Base-by-base conservation (phyloP, 192 early-diverging fungal genomes). In the Lunasporangiospora selenospora region DNA sequence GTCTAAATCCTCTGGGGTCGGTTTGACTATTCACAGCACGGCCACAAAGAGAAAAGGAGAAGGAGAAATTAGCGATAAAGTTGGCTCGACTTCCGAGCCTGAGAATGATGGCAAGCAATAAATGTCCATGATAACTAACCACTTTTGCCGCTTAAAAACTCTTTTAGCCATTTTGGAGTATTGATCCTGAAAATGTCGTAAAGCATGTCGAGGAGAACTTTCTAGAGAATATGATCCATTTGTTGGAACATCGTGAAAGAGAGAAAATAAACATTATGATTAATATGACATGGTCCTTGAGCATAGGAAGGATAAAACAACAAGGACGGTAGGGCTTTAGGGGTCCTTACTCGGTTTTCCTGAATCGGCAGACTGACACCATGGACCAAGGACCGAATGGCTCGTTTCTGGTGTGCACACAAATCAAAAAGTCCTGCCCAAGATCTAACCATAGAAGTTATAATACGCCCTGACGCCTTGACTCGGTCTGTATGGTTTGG, bases 401-500 rank as follows among this genome's bases (percentile, higher is more conserved):
- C 88, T 30, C 90, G 76, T 67, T 87, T 87, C 53, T 89, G 69
- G 53, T 93, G 87, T 3, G 84, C 71, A 60, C 89, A 92, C 40
- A 93, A 75, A 67, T 89, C 92, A 37, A 92, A 83, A 10, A 93
- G 60, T 8, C 92, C 92, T 9, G 90, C 89, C 92, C 92, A 93
- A 0, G 87, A 87, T 49, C 90, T 86, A 23, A 93, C 42, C 38
- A 93, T 76, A 19, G 85, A 76, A 12, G 81, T 79, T 0, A 93
- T 75, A 29, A 89, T 86, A 24, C 77, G 82, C 1, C 83, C 80
- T 61, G 86, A 86, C 10, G 86, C 79, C 37, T 83, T 80, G 19
- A 95, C 76, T n/a, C 86, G 73, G 30, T 93, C 91, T 26, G 83
- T 80, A 43, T 80, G 84, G 23, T 81, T 80, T 12, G 80, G 76